These are phyloP conservation scores for Aurifilum marmelostoma DNA, from an alignment of 2,329 filamentous ascomycete species.

Conservation along the genomic window DNA sequence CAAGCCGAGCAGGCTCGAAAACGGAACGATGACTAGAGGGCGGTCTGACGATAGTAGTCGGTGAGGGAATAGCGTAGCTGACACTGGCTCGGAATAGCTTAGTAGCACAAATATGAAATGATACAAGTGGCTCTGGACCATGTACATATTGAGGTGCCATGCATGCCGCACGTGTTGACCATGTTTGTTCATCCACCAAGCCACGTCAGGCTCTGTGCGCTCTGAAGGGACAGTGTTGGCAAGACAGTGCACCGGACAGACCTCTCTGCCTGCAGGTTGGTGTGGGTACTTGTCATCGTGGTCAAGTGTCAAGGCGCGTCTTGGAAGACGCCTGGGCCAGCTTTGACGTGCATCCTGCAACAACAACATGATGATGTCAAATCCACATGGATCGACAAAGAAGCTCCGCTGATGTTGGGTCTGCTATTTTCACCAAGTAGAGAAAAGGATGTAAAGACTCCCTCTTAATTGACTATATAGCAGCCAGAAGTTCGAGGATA, in stretches of 20 bases:
- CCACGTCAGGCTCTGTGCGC: not conserved
- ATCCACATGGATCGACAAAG: not conserved
- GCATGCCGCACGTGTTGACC: not conserved
- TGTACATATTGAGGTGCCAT: not conserved
- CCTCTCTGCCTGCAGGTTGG: not conserved
- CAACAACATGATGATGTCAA: not conserved
- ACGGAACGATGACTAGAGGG: not conserved
- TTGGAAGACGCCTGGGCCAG: not conserved
- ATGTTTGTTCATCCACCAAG: not conserved
- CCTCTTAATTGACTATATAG: not conserved
- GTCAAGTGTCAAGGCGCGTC: not conserved
- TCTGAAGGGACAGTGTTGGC: not conserved
- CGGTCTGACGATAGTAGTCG: not conserved
- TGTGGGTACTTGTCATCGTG: not conserved
- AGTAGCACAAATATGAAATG: conserved; percentile 17
- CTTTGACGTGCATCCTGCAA: not conserved
- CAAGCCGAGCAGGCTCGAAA: not conserved
- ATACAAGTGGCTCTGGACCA: not conserved
- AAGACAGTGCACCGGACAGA: not conserved
- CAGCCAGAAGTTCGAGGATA: too few species aligned
- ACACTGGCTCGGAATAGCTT: conserved; percentile 17
- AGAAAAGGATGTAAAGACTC: not conserved
- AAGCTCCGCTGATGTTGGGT: not conserved
- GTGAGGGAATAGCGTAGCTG: conserved; percentile 7
- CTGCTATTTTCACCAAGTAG: not conserved